Conservation (phyloP, 495 filamentous ascomycete genomes). For the Penicillium argentinense region DNA sequence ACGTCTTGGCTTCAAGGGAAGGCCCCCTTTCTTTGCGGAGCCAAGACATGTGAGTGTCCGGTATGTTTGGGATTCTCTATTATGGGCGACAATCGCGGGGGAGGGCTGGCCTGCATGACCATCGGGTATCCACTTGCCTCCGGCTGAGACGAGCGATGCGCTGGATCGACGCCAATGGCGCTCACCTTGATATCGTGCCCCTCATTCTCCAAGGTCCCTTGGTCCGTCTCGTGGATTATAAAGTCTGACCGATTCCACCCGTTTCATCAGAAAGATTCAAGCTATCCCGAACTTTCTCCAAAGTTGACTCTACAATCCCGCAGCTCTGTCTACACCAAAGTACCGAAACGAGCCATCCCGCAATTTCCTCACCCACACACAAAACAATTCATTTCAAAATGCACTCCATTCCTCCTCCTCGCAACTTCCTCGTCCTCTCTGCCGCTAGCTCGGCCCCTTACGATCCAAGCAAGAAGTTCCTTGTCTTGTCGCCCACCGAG, state of each 20-base stretch:
- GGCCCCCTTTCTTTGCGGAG: slow-evolving; percentile 19
- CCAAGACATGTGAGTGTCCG: slow-evolving; percentile 27
- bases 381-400: slow-evolving; percentile 27
- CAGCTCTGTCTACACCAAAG: too few species aligned
- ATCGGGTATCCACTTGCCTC: slow-evolving; percentile 21
- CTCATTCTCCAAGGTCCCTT: slow-evolving; percentile 25
- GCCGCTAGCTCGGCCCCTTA: slow-evolving; percentile 18
- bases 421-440: slow-evolving; percentile 40
- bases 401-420: slow-evolving; percentile 37
- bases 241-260: slow-evolving; percentile 31
- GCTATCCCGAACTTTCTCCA: slow-evolving; percentile 2
- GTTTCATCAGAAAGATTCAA: not conserved
- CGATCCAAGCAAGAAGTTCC: slow-evolving; percentile 29
- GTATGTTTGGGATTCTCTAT: slow-evolving; percentile 21
- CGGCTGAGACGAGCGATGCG: slow-evolving; percentile 25
- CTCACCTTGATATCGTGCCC: slow-evolving; percentile 26
- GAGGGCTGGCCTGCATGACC: slow-evolving; percentile 21
- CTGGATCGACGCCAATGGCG: slow-evolving; percentile 32
- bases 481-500: slow-evolving; percentile 39
- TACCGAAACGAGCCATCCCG: too few species aligned
- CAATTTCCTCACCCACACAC: slow-evolving; percentile 9
- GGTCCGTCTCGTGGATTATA: slow-evolving; percentile 27
- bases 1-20: slow-evolving; percentile 21
- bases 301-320: too few species aligned
- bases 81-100: slow-evolving; percentile 26